Percentiles rank a stretch among this genome's conserved stretches.
These are phyloP conservation scores for Irpex sp. DNA, from an alignment of 1,284 basidiomycete genomes.

Conservation along the genomic window DNA sequence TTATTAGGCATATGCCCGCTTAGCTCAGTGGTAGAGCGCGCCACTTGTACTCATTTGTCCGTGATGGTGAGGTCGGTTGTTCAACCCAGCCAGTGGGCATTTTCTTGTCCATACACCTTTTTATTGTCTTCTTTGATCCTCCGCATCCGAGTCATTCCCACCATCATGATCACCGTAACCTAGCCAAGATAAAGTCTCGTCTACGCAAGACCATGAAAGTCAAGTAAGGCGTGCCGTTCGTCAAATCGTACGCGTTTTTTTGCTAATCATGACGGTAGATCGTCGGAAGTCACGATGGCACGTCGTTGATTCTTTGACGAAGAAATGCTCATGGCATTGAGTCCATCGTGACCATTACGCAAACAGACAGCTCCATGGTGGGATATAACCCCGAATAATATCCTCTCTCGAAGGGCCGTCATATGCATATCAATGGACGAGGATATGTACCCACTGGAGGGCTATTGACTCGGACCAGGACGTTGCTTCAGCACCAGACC, in stretches of 20 bases:
- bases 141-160: too few species aligned
- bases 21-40: constrained; percentile 34
- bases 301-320: neutral
- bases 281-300: constrained; percentile 13
- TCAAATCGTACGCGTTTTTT: neutral
- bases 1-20: constrained; percentile 19
- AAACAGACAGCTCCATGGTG: neutral
- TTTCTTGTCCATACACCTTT: too few species aligned
- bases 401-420: neutral
- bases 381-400: neutral
- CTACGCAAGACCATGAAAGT: too few species aligned
- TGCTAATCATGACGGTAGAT: constrained; percentile 1
- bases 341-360: constrained; percentile 1
- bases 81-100: constrained; percentile 36
- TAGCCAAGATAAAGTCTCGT: too few species aligned
- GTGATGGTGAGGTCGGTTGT: constrained; percentile 45
- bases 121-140: too few species aligned
- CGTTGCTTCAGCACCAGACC: neutral
- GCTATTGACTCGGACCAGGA: too few species aligned
- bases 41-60: too few species aligned
- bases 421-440: neutral
- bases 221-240: too few species aligned
- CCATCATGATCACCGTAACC: too few species aligned
- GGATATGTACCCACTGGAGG: neutral
- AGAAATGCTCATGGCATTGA: neutral